Base-by-base conservation (phyloP, 495 filamentous ascomycete genomes). In the Chaetomium tenue region DNA sequence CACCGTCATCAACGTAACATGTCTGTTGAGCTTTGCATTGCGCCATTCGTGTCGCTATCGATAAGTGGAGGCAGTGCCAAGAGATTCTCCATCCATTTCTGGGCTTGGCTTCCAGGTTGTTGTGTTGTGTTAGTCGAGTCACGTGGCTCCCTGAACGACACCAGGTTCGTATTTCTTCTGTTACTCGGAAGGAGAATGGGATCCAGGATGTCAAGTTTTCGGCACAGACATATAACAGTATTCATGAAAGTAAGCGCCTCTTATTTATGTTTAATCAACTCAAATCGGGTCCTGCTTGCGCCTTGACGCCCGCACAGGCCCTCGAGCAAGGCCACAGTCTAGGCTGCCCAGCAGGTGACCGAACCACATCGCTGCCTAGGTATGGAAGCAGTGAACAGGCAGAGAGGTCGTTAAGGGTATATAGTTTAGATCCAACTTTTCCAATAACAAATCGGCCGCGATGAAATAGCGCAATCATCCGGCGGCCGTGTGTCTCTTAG, bases 91-190 rank as follows among this genome's bases (percentile, higher is more conserved):
- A 28, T 7, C 33, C 8, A 12, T 28, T 22, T 6, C 50, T 5
- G 5, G 8, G 50, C 25, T 52, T 52, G 52, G 52, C 52, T 2
- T 0, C n/a, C n/a, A n/a, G n/a, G n/a, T n/a, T n/a, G n/a, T n/a
- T n/a, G n/a, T n/a, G 40, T 20, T 6, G 54, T 57, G 33, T 47
- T 48, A 59, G 58, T 39, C 44, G 11, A 26, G 28, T 58, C 58
- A 60, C 57, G 58, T 60, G 44, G 28, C 25, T 30, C 15, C 57
- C 42, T 59, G 26, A 48, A 5, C 57, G 25, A 20, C 42, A 48
- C 57, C 57, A 59, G 4, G 12, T 25, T 16, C 23, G 20, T 37
- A 6, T 3, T 23, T 28, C 22, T 52, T 18, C 50, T 12, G 3
- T 9, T 11, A 18, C 15, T 44, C 40, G 40, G 13, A 37, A 8